Evolutionary conservation across 306 rosid species (phyloP), one percentile per base, ranked within the genome.

Genomic region (Rubus parviflorus): DNA sequence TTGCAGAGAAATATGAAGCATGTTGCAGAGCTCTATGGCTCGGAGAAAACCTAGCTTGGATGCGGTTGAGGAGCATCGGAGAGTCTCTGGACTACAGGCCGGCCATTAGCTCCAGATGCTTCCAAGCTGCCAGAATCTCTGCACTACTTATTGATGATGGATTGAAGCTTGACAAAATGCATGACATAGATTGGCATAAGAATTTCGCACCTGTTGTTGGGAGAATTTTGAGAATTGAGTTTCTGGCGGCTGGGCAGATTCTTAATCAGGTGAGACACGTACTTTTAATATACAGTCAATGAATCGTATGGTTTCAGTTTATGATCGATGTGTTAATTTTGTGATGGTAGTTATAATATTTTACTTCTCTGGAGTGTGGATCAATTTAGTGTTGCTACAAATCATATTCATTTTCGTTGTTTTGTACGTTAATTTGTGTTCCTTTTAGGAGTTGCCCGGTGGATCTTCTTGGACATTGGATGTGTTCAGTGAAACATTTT

Each of bases 111-210:
- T 85, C 90, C 35, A 81, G 80, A 13, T 94, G 98, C 84, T 92
- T 92, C 84, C 77, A 68, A 77, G 97, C 95, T 57, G 97, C 97
- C 64, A 84, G 87, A 75, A 85, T 94, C 77, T 83, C 92, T 40
- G 83, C 87, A 74, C 54, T 90, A 41, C 97, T 94, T 60, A 83
- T 94, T 20, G 97, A 94, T n/a, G 97, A 94, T 85, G 98, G 97
- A 47, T 40, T 94, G 9, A 81, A 75, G 77, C 74, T 90, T 60
- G 93, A 90, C 79, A 90, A 90, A 79, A 84, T 43, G 72, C 87
- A 76, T 37, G 88, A 81, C 75, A 56, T 92, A 63, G 90, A 82
- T 75, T 94, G 97, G 98, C 98, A 90, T 49, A 86, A 47, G 81
- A 85, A 73, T 62, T 79, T 85, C 68, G 82, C 76, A 12, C 92